A percentile compares a stretch with the other conserved stretches of the same genome.
Conservation (phyloP, 2,329 filamentous ascomycete genomes). For the Seiridium cupressi region DNA sequence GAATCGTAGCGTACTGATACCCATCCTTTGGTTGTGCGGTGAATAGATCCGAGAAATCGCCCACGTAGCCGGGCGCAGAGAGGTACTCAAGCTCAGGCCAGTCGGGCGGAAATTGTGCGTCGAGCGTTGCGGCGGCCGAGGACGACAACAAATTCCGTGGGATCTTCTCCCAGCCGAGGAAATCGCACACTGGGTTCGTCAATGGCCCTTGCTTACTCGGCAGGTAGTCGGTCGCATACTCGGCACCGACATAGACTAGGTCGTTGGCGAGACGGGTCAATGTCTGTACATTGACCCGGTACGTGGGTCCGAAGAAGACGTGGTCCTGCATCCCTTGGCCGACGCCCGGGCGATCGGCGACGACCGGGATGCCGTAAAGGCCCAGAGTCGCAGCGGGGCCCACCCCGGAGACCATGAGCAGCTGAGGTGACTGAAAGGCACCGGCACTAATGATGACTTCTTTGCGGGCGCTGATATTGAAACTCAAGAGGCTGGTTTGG, state of each 20-base stretch:
- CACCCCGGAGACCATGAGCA: conserved; percentile 35
- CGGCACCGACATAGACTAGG: neutral
- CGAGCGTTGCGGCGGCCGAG: neutral
- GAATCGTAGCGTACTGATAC: conserved; percentile 13
- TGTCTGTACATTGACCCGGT: conserved; percentile 7
- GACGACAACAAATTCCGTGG: neutral
- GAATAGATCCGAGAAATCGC: conserved; percentile 8
- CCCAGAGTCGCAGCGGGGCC: conserved; percentile 26
- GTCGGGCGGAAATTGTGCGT: conserved; percentile 23
- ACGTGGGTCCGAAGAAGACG: conserved; percentile 20
- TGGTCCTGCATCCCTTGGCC: conserved; percentile 59
- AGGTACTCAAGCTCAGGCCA: conserved; percentile 19
- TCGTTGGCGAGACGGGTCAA: neutral
- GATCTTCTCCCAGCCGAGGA: conserved; percentile 3
- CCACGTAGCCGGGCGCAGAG: conserved; percentile 11
- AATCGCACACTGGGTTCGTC: neutral
- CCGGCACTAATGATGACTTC: conserved; percentile 38
- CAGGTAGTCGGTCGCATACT: neutral
- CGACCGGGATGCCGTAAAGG: conserved; percentile 41
- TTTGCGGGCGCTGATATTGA: conserved; percentile 23
- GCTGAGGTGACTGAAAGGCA: conserved; percentile 33
- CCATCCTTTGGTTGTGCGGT: conserved; percentile 11
- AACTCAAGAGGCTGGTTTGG: conserved; percentile 13
- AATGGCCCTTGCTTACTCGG: conserved; percentile 3
- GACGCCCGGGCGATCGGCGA: conserved; percentile 54